Evolutionary conservation across 257 asterid species (phyloP), one percentile per base, ranked within the genome.

Genomic region (Verbascum thapsus): DNA sequence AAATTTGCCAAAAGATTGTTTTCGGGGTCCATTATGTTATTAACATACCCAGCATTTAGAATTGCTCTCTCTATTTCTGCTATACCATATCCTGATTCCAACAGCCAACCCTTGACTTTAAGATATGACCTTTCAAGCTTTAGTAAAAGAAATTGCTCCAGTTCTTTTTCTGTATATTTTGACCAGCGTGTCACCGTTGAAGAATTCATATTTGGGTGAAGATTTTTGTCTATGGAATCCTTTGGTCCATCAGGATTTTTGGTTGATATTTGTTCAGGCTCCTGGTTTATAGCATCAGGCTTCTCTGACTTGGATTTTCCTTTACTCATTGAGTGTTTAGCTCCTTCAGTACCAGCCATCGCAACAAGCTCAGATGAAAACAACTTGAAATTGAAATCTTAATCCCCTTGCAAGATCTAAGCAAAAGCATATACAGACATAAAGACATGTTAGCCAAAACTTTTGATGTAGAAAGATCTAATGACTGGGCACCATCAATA

Each of bases 321-420:
- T 71, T 71, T 75, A 47, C 55, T 22, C 54, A 54, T 55, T 4
- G 73, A 53, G 61, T 39, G 63, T 40, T 75, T 61, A 42, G 71
- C 75, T 54, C 54, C 20, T 52, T 23, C 45, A 13, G 69, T 44
- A 51, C 64, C 71, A 67, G 52, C 66, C 78, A 62, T 71, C 22
- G 61, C 12, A 37, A 60, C 26, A 52, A 38, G 13, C 68, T 56
- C 68, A 42, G 67, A 65, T 47, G 22, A 53, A 42, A 23, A 70
- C 32, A 66, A 12, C 53, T 16, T 47, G 17, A 26, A 19, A 41
- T 41, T 8, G 44, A 37, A 38, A 55, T 34, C 43, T 0, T 38
- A 45, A 48, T n/a, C 40, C 54, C 9, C 38, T 43, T 19, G 9
- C 41, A 41, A 41, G 63, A 39, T 39, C 12, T n/a, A n/a, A 26